These are phyloP conservation scores for Talaromyces sp. DNA, from an alignment of 2,329 filamentous ascomycete species.

Conservation along the genomic window DNA sequence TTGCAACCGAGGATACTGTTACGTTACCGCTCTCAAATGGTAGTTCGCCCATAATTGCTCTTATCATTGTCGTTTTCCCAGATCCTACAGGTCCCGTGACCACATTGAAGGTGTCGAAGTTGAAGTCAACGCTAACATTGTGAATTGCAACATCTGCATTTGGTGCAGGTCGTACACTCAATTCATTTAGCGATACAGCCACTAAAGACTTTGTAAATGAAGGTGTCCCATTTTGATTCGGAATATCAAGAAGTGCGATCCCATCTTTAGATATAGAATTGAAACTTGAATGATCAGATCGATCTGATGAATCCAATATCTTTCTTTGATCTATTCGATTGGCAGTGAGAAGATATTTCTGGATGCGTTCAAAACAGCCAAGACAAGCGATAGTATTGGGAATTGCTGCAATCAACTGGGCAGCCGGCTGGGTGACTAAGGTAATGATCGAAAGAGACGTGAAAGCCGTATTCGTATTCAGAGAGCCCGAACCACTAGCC, in stretches of 20 bases:
- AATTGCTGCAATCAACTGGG: constrained; percentile 20
- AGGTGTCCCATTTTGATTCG: background rate
- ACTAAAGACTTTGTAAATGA: background rate
- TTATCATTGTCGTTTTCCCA: constrained; percentile 7
- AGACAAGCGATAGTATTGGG: constrained; percentile 15
- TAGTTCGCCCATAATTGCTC: constrained; percentile 7
- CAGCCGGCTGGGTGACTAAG: constrained; percentile 22
- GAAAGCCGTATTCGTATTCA: constrained; percentile 26
- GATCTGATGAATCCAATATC: background rate
- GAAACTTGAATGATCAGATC: background rate
- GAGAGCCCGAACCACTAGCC: constrained; percentile 9
- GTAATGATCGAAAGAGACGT: constrained; percentile 24
- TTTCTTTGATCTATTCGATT: background rate
- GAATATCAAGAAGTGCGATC: background rate
- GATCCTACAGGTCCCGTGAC: constrained; percentile 2
- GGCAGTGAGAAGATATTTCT: constrained; percentile 6
- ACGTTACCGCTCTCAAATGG: constrained; percentile 19
- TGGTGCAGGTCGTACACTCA: background rate
- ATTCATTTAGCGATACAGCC: background rate
- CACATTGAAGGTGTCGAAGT: constrained; percentile 32
- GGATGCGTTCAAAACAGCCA: constrained; percentile 21
- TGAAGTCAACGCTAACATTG: constrained; percentile 40
- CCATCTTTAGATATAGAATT: background rate
- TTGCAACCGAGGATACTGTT: background rate
- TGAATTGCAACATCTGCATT: constrained; percentile 16